Percentiles rank a stretch among this genome's conserved stretches.
Conservation (phyloP, 116 monocot genomes). For the Iris pallida region DNA sequence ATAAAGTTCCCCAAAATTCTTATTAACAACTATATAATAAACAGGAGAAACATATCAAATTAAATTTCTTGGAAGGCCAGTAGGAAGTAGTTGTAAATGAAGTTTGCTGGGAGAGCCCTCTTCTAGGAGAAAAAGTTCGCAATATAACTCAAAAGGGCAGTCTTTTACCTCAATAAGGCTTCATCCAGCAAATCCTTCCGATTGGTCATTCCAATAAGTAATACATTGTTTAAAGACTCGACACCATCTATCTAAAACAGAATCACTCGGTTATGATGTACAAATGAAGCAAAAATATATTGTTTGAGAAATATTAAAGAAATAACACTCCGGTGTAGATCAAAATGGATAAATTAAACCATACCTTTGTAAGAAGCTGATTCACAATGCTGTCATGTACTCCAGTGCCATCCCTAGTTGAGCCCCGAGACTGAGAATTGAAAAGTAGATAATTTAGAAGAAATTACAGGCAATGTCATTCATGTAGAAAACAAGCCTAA, state of each 20-base stretch:
- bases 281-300: background rate
- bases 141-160: background rate
- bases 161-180: conserved; percentile 75
- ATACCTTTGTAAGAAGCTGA: conserved; percentile 97
- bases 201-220: conserved; percentile 99
- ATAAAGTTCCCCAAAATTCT: background rate
- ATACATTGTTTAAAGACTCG: conserved; percentile 90
- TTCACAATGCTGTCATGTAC: conserved; percentile 99
- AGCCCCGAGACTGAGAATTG: conserved; percentile 81
- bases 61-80: no score
- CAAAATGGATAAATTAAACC: background rate
- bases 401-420: conserved; percentile 95
- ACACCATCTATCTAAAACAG: conserved; percentile 96
- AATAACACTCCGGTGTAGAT: background rate
- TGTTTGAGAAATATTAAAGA: no score
- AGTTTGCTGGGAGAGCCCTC: no score
- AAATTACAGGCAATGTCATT: no score
- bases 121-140: no score
- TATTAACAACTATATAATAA: no score
- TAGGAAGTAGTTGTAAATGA: no score
- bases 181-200: conserved; percentile 97
- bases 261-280: conserved; percentile 12
- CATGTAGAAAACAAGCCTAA: no score
- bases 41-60: background rate
- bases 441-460: background rate